Conservation (phyloP, 306 rosid species). For the Sophora flavescens region DNA sequence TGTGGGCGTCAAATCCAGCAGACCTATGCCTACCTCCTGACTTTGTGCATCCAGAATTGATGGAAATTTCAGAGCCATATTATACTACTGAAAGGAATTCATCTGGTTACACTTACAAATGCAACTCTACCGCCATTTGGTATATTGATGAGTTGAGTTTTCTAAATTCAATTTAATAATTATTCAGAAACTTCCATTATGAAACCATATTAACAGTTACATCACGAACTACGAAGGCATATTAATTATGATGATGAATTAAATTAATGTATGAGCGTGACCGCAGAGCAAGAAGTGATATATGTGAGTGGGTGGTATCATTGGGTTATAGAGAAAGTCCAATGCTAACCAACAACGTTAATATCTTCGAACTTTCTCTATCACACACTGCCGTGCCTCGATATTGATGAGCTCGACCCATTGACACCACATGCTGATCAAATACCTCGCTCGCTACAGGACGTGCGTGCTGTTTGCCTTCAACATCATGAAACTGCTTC, state of each 20-base stretch:
- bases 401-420: constrained; percentile 16
- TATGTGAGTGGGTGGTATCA: too few relatives aligned
- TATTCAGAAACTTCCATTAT: background rate
- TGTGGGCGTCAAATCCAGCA: constrained; percentile 48
- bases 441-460: constrained; percentile 20
- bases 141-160: background rate
- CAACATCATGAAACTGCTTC: too few relatives aligned
- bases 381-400: constrained; percentile 46
- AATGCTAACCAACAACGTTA: constrained; percentile 52
- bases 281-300: background rate
- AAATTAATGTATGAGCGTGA: background rate
- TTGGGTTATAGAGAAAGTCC: constrained; percentile 26
- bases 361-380: constrained; percentile 54
- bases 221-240: background rate
- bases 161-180: background rate
- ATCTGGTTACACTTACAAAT: background rate
- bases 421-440: constrained; percentile 34
- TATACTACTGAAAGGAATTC: background rate
- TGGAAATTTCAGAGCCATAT: constrained; percentile 2
- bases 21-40: constrained; percentile 36
- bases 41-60: constrained; percentile 20
- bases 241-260: background rate
- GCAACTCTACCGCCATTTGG: background rate
- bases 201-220: background rate
- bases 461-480: constrained; percentile 31